phyloP scores from a whole-genome alignment of 2,329 filamentous ascomycete genomes.

The Mollisiaceae sp. region DNA sequence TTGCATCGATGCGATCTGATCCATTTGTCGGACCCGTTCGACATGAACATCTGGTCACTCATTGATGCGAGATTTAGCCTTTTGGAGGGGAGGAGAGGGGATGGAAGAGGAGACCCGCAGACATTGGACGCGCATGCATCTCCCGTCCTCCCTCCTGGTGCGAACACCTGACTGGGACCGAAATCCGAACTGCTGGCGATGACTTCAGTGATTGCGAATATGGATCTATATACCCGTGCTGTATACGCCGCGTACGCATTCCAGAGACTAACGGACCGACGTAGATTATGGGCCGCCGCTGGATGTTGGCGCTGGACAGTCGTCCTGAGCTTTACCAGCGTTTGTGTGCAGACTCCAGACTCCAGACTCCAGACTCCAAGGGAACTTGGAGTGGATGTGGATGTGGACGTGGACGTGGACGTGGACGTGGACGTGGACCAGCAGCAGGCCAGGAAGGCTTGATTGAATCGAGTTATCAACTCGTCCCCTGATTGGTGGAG shows the following conservation, averaged over 20 bases:
- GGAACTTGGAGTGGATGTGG: too few relatives aligned
- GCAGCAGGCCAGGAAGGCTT: too few relatives aligned
- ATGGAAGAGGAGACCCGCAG: background rate
- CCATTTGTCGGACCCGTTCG: background rate
- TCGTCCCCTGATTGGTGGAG: too few relatives aligned
- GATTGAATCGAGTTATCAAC: background rate
- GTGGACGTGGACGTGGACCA: too few relatives aligned
- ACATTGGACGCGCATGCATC: constrained; percentile 4
- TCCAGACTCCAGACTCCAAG: too few relatives aligned
- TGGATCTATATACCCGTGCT: background rate
- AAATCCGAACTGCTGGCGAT: background rate
- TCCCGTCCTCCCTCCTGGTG: background rate
- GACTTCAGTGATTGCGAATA: background rate
- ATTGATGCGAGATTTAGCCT: constrained; percentile 4
- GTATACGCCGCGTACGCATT: background rate
- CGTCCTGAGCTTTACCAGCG: too few relatives aligned
- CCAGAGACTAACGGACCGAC: background rate
- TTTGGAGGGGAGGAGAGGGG: background rate
- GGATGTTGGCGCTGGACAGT: too few relatives aligned
- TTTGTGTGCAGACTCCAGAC: too few relatives aligned
- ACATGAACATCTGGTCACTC: background rate
- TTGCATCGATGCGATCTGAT: background rate
- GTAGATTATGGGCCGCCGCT: too few relatives aligned
- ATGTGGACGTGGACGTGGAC: background rate
- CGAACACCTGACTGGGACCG: background rate